phyloP scores from a whole-genome alignment of 441 rosid species.

The Adansonia rubrostipa region DNA sequence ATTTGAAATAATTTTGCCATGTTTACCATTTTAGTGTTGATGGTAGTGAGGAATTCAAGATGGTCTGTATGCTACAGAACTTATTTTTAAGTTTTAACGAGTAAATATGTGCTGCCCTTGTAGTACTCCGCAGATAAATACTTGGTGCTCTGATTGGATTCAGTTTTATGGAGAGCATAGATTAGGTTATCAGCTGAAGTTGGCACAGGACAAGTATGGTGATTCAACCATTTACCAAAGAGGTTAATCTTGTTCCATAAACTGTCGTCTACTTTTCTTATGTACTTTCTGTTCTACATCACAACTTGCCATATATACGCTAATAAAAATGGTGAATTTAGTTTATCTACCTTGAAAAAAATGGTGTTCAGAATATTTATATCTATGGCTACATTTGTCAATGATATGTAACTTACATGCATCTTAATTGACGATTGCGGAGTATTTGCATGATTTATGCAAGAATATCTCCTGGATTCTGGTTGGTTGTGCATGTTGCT shows the following conservation, averaged over 20 bases:
- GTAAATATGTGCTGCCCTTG: slow-evolving; percentile 31
- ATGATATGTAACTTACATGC: neutral
- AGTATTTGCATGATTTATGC: neutral
- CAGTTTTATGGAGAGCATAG: slow-evolving; percentile 84
- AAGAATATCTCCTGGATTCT: slow-evolving; percentile 12
- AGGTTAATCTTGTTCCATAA: slow-evolving; percentile 47
- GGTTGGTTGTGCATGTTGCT: slow-evolving; percentile 11
- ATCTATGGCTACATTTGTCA: slow-evolving; percentile 5
- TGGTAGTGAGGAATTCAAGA: neutral
- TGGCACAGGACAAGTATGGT: slow-evolving; percentile 68
- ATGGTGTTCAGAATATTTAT: neutral
- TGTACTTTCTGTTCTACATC: neutral
- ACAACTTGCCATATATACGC: neutral
- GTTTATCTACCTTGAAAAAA: neutral
- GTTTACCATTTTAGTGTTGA: neutral
- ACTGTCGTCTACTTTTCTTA: neutral
- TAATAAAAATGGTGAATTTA: neutral
- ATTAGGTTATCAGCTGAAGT: slow-evolving; percentile 82
- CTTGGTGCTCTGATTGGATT: slow-evolving; percentile 87
- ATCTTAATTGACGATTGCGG: neutral
- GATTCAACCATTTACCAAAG: slow-evolving; percentile 72
- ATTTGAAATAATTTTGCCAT: neutral
- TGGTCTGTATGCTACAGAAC: neutral
- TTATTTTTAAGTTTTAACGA: slow-evolving; percentile 24
- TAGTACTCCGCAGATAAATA: slow-evolving; percentile 90